A percentile compares a stretch with the other conserved stretches of the same genome.
Evolutionary conservation across 225 moss, liverwort and hornwort genomes (phyloP).

Genomic region (Straminergon stramineum): DNA sequence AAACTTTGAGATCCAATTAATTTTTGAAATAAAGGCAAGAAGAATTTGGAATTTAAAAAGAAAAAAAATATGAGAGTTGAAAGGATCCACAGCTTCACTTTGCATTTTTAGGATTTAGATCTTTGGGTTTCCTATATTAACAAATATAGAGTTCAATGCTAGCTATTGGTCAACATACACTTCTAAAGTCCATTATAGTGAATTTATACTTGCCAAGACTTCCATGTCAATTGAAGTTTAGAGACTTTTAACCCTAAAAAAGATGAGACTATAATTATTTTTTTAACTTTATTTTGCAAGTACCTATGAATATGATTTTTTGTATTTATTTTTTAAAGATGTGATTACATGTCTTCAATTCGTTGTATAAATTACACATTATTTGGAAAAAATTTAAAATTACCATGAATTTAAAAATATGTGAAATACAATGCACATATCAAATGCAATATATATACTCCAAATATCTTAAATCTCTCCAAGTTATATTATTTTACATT

Average conservation of each 20-base stretch:
- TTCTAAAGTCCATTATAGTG: rapidly evolving
- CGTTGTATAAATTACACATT: background rate
- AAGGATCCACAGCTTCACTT: background rate
- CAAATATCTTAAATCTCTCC: background rate
- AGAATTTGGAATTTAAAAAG: background rate
- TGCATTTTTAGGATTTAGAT: background rate
- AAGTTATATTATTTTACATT: background rate
- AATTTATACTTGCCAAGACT: background rate
- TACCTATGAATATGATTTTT: background rate
- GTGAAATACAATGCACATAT: background rate
- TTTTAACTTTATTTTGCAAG: background rate
- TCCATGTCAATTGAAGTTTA: background rate
- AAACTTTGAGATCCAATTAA: background rate
- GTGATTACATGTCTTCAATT: background rate
- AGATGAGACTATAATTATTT: background rate
- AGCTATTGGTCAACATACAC: background rate
- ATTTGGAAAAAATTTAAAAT: background rate
- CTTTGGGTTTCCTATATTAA: background rate
- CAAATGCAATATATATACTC: background rate
- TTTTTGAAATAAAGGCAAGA: background rate
- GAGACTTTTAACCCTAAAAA: too few species aligned
- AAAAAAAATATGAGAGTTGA: background rate
- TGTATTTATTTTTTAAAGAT: too few species aligned
- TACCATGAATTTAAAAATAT: background rate
- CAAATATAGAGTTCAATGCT: background rate